Evolutionary conservation across 495 filamentous ascomycete genomes (phyloP).

Genomic region (Polyplosphaeria fusca): DNA sequence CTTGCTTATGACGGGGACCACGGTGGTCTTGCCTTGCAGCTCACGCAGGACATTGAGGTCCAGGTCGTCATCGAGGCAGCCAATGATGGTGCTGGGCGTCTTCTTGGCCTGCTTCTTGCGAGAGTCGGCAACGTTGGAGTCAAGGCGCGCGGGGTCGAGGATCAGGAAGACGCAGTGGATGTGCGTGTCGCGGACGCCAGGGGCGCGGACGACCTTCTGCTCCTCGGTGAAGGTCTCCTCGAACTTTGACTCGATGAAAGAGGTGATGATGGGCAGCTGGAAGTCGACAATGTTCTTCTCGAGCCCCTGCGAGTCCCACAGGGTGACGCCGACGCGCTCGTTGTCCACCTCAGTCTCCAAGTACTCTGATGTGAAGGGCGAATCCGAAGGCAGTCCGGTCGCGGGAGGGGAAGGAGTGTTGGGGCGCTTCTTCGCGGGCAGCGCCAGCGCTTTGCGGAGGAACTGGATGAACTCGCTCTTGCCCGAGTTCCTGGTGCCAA

Average conservation of each 20-base stretch:
- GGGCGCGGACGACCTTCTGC: slow-evolving; percentile 92
- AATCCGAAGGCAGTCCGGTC: slow-evolving; percentile 46
- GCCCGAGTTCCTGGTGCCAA: slow-evolving; percentile 83
- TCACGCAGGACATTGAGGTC: slow-evolving; percentile 87
- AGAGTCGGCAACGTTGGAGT: slow-evolving; percentile 72
- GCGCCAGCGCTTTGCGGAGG: slow-evolving; percentile 75
- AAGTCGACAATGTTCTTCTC: slow-evolving; percentile 93
- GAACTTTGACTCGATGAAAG: slow-evolving; percentile 96
- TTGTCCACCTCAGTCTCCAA: slow-evolving; percentile 92
- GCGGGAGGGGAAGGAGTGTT: slow-evolving; percentile 32
- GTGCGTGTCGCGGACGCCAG: slow-evolving; percentile 91
- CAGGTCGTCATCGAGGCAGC: slow-evolving; percentile 80
- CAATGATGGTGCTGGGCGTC: slow-evolving; percentile 55
- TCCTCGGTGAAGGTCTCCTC: slow-evolving; percentile 97
- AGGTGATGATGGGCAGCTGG: slow-evolving; percentile 83
- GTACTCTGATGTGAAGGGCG: slow-evolving; percentile 73
- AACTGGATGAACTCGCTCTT: slow-evolving; percentile 98
- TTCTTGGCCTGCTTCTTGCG: slow-evolving; percentile 47
- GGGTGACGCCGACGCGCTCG: slow-evolving; percentile 86
- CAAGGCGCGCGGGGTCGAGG: slow-evolving; percentile 83
- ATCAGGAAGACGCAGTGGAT: slow-evolving; percentile 94
- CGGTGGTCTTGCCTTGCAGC: slow-evolving; percentile 89
- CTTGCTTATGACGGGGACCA: slow-evolving; percentile 94
- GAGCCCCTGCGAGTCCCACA: slow-evolving; percentile 93
- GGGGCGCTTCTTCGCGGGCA: slow-evolving; percentile 70